Evolutionary conservation across 2,329 filamentous ascomycete species (phyloP).

Genomic region (Phialocephala subalpina): DNA sequence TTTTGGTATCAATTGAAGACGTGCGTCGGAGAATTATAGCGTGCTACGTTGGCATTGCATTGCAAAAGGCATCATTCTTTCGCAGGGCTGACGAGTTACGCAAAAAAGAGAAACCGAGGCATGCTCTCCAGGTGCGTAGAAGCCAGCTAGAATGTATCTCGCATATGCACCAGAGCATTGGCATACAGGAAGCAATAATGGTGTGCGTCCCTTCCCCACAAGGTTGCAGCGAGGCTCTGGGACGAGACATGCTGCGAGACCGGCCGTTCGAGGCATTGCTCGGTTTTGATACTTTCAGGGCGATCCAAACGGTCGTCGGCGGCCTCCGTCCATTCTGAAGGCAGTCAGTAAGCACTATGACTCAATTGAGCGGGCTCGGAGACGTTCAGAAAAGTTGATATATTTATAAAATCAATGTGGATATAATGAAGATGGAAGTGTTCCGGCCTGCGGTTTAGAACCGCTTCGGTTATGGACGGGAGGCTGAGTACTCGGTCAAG

Average conservation of each 20-base stretch:
- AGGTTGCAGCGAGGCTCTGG: not conserved
- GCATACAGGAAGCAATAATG: not conserved
- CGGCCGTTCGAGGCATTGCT: not conserved
- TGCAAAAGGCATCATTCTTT: not conserved
- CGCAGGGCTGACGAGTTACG: not conserved
- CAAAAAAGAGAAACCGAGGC: not conserved
- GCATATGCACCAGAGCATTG: not conserved
- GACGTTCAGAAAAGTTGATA: not conserved
- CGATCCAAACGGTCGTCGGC: not conserved
- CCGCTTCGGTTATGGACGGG: not conserved
- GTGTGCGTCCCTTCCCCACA: not conserved
- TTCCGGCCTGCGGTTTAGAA: constrained; percentile 1
- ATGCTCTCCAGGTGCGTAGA: not conserved
- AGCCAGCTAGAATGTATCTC: not conserved
- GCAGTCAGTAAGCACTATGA: constrained; percentile 6
- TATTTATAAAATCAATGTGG: not conserved
- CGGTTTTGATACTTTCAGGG: not conserved
- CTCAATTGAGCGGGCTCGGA: constrained; percentile 7
- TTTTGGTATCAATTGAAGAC: not conserved
- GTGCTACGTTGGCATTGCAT: not conserved
- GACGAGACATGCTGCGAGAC: not conserved
- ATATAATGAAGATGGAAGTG: not conserved
- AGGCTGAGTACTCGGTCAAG: not conserved
- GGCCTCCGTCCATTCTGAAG: not conserved
- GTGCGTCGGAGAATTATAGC: constrained; percentile 4